Evolutionary conservation across 163 green algal genomes (phyloP), one percentile per base, ranked within the genome.

Genomic region (Volvox carteri): DNA sequence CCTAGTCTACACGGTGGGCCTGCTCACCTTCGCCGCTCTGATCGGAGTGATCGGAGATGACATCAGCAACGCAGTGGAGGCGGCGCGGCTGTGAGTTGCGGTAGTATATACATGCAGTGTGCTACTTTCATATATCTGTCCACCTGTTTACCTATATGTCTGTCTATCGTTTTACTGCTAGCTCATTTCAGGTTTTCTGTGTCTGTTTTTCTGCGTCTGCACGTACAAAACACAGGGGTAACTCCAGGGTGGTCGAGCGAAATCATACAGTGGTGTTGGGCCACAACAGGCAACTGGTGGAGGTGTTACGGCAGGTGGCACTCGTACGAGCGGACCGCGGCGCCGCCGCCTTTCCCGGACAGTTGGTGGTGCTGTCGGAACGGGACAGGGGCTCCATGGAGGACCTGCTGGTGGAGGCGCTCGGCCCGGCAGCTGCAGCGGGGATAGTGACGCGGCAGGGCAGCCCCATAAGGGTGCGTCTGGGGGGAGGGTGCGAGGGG

Each of bases 241-340:
- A 87, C 81, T 73, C 48, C 41, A 42, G 19, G 5, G 81, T 87
- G 25, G 60, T 68, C 3, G 81, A 87, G 81, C 62, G 81, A 23
- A 80, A 72, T 46, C 81, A 87, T 48, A 79, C 81, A 3, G 44
- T 87, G 23, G 48, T 87, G 2, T 21, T 87, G 33, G 81, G 81
- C 9, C 46, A 87, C 48, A 87, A 87, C 67, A 30, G 81, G n/a
- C 81, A 87, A n/a, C 81, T 87, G 39, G 12, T 70, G 21, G 81
- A 87, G 35, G 46, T 87, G 48, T 23, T 87, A 48, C 33, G 67
- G 65, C 81, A 87, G 81, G 67, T 87, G 33, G 81, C 81, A 7
- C 30, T 44, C 5, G 67, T 72, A 4, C 65, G 81, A 16, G 48
- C 81, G 1, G 81, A 87, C 81, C 65, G 81, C 46, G 81, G 81